Percentiles rank a stretch among this genome's conserved stretches.
Evolutionary conservation across 78 protist species (phyloP).

Genomic region (Monosiga brevicollis): DNA sequence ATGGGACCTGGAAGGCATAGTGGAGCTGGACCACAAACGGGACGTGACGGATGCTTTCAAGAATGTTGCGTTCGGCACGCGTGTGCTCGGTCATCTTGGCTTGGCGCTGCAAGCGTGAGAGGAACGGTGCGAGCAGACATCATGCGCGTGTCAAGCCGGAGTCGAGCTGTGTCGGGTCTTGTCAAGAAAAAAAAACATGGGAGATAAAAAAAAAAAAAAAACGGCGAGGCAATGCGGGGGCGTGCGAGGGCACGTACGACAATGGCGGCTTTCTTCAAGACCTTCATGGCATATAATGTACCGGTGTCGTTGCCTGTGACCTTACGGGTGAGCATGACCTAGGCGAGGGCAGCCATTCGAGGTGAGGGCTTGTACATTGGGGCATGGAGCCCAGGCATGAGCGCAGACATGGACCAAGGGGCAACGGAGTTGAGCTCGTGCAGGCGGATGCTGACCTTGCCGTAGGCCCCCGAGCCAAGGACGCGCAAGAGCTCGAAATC

Average conservation of each 20-base stretch:
- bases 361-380: neutral
- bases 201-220: no score
- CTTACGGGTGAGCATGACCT: conserved; percentile 33
- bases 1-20: conserved; percentile 65
- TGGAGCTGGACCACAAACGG: conserved; percentile 60
- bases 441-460: no score
- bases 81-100: conserved; percentile 18
- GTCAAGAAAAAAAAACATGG: no score
- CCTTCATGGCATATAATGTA: conserved; percentile 30
- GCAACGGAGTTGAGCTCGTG: no score
- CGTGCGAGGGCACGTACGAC: conserved; percentile 1
- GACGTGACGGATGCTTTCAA: neutral
- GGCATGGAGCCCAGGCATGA: no score
- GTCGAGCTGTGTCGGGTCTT: no score
- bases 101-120: no score
- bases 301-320: neutral
- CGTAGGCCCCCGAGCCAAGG: conserved; percentile 13
- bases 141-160: no score
- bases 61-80: conserved; percentile 22
- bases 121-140: no score
- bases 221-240: no score
- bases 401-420: no score
- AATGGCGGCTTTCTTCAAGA: conserved; percentile 24
- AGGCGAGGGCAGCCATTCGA: neutral
- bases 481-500: conserved; percentile 2